Base-by-base conservation (phyloP, 768 basidiomycete genomes). In the Trametes coccinea region DNA sequence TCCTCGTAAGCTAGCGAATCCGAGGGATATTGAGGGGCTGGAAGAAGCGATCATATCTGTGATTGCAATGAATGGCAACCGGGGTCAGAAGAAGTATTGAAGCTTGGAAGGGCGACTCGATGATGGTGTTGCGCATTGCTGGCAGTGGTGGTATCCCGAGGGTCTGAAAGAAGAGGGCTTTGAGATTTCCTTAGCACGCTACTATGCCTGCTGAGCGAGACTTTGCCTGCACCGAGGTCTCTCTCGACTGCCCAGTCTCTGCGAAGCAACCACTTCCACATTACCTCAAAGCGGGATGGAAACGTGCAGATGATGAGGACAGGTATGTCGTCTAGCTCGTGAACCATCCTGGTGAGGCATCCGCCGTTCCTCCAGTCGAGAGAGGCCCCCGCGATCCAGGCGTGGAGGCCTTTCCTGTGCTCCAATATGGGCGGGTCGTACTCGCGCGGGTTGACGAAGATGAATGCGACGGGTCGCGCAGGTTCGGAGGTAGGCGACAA, bases 311-410 rank as follows among this genome's bases (percentile, higher is more conserved):
- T 55, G 14, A 67, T 68, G 22, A 67, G 29, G 4, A 27, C 13
- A 1, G 47, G 34, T 14, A 33, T 34, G 3, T 34, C 3, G 30
- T 45, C 51, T n/a, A 70, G 46, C 30, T 58, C 65, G 31, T 56
- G 55, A 9, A 70, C 33, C 66, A 72, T 64, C 31, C 27, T 45
- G 11, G 60, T 50, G 2, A 72, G 60, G 40, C 68, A 70, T 11
- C 69, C 71, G 5, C 34, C 55, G n/a, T 53, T 59, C 40, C 71
- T 53, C 33, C 47, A 60, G 22, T 64, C 60, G 8, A 66, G 66
- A 1, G 44, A 45, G 7, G 68, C 66, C 2, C 69, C 71, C 0
- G 71, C 69, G 16, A 72, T 63, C 71, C 69, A 70, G 46, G 70
- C 48, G 46, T 70, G 71, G 2, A 61, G 37, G 8, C 61, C 59